A percentile compares a stretch with the other conserved stretches of the same genome.
Conservation (phyloP, 176 grass and related monocot species). For the Bromus sterilis region DNA sequence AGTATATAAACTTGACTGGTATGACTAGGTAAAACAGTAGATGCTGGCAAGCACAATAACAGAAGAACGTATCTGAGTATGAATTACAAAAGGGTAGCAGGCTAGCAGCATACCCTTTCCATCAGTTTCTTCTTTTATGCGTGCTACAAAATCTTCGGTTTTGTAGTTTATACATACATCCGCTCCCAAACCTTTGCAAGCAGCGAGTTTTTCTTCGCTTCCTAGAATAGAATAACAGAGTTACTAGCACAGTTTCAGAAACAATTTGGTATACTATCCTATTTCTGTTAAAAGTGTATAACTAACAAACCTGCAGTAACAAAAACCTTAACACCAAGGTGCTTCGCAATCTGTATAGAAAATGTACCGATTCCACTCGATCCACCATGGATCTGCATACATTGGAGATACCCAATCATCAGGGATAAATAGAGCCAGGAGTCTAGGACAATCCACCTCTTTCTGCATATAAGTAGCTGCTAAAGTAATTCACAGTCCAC, state of each 20-base stretch:
- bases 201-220: conserved; percentile 76
- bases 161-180: conserved; percentile 97
- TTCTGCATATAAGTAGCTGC: neutral
- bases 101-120: conserved; percentile 64
- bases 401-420: neutral
- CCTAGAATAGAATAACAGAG: conserved; percentile 26
- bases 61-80: too few species aligned
- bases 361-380: conserved; percentile 97
- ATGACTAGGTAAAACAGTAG: neutral
- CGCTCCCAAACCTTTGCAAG: conserved; percentile 78
- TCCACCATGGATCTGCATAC: conserved; percentile 82
- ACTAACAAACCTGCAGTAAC: conserved; percentile 65
- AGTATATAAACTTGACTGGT: neutral
- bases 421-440: neutral
- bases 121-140: conserved; percentile 69
- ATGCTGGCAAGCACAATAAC: neutral
- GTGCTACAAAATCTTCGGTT: conserved; percentile 78
- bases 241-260: neutral
- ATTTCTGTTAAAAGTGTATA: neutral
- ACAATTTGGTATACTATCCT: neutral
- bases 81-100: neutral
- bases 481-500: neutral
- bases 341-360: conserved; percentile 82
- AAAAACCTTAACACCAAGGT: conserved; percentile 76
- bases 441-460: neutral